Conservation (phyloP, 2,329 filamentous ascomycete species). For the Ophiostoma montium region DNA sequence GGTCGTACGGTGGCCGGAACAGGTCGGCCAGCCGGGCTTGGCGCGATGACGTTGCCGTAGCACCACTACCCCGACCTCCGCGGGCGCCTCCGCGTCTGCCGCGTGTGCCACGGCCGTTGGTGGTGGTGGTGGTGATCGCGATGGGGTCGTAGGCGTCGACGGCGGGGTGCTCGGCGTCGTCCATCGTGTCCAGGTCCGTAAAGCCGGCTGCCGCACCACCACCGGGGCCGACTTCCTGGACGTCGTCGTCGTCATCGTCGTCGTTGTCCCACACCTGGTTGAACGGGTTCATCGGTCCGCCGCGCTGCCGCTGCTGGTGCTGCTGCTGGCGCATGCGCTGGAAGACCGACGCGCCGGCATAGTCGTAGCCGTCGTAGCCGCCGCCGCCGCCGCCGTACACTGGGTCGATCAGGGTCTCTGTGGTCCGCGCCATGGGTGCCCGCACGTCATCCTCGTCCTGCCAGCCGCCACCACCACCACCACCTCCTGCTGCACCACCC, state of each 20-base stretch:
- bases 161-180: neutral
- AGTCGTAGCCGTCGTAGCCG: constrained; percentile 33
- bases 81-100: constrained; percentile 4
- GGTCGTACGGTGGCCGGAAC: constrained; percentile 80
- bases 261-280: constrained; percentile 25
- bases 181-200: neutral
- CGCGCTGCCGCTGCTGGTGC: constrained; percentile 14
- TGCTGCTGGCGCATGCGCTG: constrained; percentile 43
- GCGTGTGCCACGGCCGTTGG: neutral
- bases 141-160: neutral
- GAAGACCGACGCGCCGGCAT: constrained; percentile 28
- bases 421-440: constrained; percentile 81
- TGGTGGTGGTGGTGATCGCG: neutral
- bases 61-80: neutral
- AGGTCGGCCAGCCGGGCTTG: constrained; percentile 63
- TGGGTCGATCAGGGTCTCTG: constrained; percentile 78
- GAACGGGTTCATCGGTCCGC: constrained; percentile 22
- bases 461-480: neutral
- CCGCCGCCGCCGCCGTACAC: constrained; percentile 30
- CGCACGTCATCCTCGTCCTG: constrained; percentile 48
- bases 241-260: neutral
- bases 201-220: neutral
- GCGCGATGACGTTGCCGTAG: neutral
- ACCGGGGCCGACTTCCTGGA: too few species aligned
- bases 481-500: neutral